Conservation (phyloP, 192 early-diverging fungal genomes). For the Coemansia nantahalensis region DNA sequence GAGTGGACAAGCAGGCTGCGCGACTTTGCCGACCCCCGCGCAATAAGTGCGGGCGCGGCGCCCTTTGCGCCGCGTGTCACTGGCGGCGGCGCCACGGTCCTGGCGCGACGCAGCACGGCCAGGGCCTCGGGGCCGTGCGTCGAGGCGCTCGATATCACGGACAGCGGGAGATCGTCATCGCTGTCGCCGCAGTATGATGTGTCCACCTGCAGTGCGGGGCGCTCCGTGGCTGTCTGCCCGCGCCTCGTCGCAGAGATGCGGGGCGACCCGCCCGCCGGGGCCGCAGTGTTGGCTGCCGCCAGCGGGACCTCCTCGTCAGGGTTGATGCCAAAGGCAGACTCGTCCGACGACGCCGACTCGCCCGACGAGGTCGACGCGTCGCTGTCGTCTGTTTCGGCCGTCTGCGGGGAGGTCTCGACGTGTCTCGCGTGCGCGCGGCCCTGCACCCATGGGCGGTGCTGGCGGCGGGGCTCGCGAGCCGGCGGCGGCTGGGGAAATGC, state of each 20-base stretch:
- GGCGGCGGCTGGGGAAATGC: slow-evolving; percentile 2
- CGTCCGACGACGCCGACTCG: slow-evolving; percentile 19
- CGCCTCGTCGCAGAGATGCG: not conserved
- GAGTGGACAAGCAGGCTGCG: slow-evolving; percentile 18
- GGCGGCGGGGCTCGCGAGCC: slow-evolving; percentile 4
- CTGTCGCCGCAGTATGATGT: no score
- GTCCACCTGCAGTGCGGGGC: no score
- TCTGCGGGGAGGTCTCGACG: no score
- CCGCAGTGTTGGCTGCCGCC: slow-evolving; percentile 6
- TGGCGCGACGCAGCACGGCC: slow-evolving; percentile 33
- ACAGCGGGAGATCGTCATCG: slow-evolving; percentile 45
- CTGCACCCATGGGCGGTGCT: slow-evolving; percentile 32
- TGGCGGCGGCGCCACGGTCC: slow-evolving; percentile 23
- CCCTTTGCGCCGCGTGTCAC: not conserved
- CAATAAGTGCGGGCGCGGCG: not conserved
- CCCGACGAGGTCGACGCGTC: slow-evolving; percentile 8
- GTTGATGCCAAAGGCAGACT: slow-evolving; percentile 20
- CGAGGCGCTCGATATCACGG: slow-evolving; percentile 33
- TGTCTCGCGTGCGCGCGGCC: slow-evolving; percentile 4
- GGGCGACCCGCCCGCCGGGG: not conserved
- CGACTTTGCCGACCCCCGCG: slow-evolving; percentile 11
- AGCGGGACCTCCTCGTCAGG: slow-evolving; percentile 16
- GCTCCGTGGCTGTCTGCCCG: no score
- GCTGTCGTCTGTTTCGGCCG: no score
- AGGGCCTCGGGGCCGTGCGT: slow-evolving; percentile 10